Base-by-base conservation (phyloP, 1,284 basidiomycete genomes). In the Sanguinoderma infundibulare region DNA sequence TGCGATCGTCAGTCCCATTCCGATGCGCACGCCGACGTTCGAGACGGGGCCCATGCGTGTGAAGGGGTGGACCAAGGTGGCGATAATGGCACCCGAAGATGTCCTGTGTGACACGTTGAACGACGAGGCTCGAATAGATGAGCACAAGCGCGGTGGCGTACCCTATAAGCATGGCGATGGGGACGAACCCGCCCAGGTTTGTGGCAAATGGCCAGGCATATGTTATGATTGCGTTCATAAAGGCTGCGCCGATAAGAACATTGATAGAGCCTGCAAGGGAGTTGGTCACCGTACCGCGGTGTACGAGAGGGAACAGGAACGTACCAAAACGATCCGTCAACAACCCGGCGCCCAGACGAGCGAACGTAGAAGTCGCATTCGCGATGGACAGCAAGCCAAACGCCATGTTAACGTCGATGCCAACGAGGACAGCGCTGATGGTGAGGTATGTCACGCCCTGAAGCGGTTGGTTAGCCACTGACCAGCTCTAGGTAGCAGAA, bases 121-220 rank as follows among this genome's bases (percentile, higher is more conserved):
- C n/a, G 9, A 9, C 2, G 28, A 30, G 26, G n/a, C n/a, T n/a
- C n/a, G n/a, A n/a, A 20, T 8, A 5, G 5, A 17, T 0, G 12
- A 26, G 30, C 10, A 10, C 9, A 8, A 20, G n/a, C 6, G 32
- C 9, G 0, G 28, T 8, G 10, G 32, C 30, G 46, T 7, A 49
- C 46, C 46, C 46, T 30, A 32, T 26, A 30, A 49, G 46, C 30
- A 17, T 28, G 14, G 28, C 78, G 28, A 88, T 72, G 5, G 72
- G 74, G 9, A 82, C 76, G 22, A 83, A 72, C 5, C 78, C 74
- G 0, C 68, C 73, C 38, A 77, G 65, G 10, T 72, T 76, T 28
- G 67, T 69, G 0, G 81, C 79, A 63, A 81, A 83, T 10, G 86
- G 86, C 86, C 86, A 88, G 0, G 78, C 78, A 60, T 78, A 83